Conservation (phyloP, 768 basidiomycete genomes). For the Imleria badia region DNA sequence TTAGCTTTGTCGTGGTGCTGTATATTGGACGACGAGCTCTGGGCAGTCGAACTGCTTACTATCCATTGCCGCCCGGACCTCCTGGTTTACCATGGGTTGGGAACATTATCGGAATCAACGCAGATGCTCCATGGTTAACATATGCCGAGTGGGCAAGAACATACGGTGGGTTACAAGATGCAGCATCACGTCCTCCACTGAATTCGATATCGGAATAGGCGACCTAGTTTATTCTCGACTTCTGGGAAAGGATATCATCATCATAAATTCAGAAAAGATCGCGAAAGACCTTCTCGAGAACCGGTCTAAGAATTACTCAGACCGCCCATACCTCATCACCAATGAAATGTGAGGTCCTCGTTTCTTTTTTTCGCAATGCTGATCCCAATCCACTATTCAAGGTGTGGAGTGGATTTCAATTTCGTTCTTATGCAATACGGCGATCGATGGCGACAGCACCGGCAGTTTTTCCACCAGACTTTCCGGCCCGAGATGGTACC, state of each 20-base stretch:
- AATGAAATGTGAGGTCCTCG: not conserved
- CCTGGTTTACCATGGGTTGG: slow-evolving; percentile 1
- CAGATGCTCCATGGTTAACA: not conserved
- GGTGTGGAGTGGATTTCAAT: not conserved
- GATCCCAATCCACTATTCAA: not conserved
- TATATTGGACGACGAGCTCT: not conserved
- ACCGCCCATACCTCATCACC: not conserved
- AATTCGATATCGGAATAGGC: not conserved
- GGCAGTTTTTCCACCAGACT: not conserved
- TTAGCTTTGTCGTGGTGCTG: not conserved
- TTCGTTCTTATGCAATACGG: not conserved
- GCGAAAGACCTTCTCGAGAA: not conserved
- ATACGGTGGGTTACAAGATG: slow-evolving; percentile 2
- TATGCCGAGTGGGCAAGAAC: not conserved
- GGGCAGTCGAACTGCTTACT: no score
- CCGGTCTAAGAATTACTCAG: not conserved
- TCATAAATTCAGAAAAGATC: slow-evolving; percentile 1
- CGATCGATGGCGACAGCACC: not conserved
- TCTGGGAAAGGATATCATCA: slow-evolving; percentile 3
- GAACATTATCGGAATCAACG: not conserved
- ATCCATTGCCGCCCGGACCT: not conserved
- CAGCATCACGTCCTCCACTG: not conserved
- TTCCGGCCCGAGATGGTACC: not conserved
- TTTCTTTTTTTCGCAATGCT: not conserved
- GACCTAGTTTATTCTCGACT: slow-evolving; percentile 3